Evolutionary conservation across 176 grass and related monocot genomes (phyloP), one percentile per base, ranked within the genome.

Genomic region (Puya raimondii): DNA sequence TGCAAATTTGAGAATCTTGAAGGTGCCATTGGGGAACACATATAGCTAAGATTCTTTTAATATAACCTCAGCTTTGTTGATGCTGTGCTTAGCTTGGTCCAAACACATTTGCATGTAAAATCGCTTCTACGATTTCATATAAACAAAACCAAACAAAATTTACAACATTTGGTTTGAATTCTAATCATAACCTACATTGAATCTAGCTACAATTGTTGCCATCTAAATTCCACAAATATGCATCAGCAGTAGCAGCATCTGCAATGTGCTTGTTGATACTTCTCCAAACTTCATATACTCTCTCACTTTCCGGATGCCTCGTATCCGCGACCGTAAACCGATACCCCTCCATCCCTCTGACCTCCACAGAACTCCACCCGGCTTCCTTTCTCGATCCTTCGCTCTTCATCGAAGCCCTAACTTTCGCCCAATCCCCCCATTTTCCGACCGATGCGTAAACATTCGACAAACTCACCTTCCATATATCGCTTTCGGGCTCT

Each of bases 281-380:
- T 48, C 75, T 64, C 73, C 80, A 92, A 53, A 83, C 76, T 64
- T 78, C 64, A 85, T 80, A 88, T 74, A 92, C 85, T 25, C 77
- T 68, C 21, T 85, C 79, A 75, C 80, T 72, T 21, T 88, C 76
- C 49, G 2, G 67, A 78, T 85, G 82, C 64, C 85, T 82, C 63
- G 85, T 75, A 77, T 91, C 89, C 0, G 79, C 89, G 17, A 78
- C 75, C 49, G 77, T 61, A 18, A 88, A 85, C 65, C 74, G 82
- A 80, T 83, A 91, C 73, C 77, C 66, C 21, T 88, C 85, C 33
- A 83, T 69, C 54, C 80, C 89, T 74, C 77, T 71, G 23, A 72
- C 77, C 70, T 88, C 89, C 48, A 88, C 82, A 70, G 82, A 91
- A 49, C 89, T 91, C 89, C 89, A 91, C 12, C 85, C 89, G 0